Conservation (phyloP, 352 stramenopile species). For the Phytophthora aleatoria region DNA sequence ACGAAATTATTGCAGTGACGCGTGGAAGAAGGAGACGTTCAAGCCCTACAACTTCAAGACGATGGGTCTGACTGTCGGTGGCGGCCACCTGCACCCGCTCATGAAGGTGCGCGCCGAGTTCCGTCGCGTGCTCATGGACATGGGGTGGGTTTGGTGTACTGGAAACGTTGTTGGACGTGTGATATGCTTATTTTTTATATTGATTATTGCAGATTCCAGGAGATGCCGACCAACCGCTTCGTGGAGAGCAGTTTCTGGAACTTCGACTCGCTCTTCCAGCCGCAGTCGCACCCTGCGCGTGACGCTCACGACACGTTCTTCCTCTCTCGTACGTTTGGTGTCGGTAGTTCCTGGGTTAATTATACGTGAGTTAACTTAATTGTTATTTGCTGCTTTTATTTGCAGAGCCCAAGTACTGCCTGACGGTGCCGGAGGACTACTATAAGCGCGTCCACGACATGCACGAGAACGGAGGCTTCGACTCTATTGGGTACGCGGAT, state of each 20-base stretch:
- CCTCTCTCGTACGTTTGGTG: slow-evolving; percentile 87
- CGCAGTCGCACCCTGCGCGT: slow-evolving; percentile 98
- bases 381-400: slow-evolving; percentile 1
- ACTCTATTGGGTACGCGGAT: slow-evolving; percentile 94
- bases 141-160: slow-evolving; percentile 82
- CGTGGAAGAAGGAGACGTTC: slow-evolving; percentile 96
- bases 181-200: slow-evolving; percentile 1
- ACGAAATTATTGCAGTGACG: slow-evolving; percentile 52
- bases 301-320: slow-evolving; percentile 99
- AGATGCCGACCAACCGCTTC: slow-evolving; percentile 99
- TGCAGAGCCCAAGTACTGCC: slow-evolving; percentile 70
- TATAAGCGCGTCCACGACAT: slow-evolving; percentile 98
- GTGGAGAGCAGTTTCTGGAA: slow-evolving; percentile 99
- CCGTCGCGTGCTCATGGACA: slow-evolving; percentile 99
- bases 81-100: slow-evolving; percentile 98
- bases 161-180: background rate
- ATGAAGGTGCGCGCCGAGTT: slow-evolving; percentile 99
- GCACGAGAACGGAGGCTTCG: slow-evolving; percentile 97
- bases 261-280: slow-evolving; percentile 99
- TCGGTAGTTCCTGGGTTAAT: background rate
- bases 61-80: slow-evolving; percentile 92
- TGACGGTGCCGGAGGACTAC: slow-evolving; percentile 97
- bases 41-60: slow-evolving; percentile 99
- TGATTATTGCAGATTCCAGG: slow-evolving; percentile 89
- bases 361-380: background rate